These are phyloP conservation scores for Saturnispora gosingensis DNA, from an alignment of 805 yeast species.

Conservation along the genomic window DNA sequence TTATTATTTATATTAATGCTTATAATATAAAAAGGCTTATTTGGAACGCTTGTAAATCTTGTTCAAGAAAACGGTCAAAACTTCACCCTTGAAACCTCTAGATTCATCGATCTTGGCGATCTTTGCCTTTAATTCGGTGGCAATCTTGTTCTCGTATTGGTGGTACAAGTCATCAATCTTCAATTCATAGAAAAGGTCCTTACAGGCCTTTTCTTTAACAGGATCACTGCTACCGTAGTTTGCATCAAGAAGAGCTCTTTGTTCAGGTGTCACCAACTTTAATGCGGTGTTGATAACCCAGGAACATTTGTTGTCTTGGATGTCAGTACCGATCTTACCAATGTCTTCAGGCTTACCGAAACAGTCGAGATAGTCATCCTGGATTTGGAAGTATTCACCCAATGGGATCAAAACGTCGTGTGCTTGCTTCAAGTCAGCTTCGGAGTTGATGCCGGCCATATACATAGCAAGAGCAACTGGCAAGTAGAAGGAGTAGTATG, in stretches of 20 bases:
- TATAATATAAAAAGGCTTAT: slow-evolving; percentile 27
- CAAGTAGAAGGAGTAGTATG: slow-evolving; percentile 91
- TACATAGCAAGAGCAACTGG: slow-evolving; percentile 97
- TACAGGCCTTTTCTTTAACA: slow-evolving; percentile 57
- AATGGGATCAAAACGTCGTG: slow-evolving; percentile 80
- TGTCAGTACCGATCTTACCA: slow-evolving; percentile 98
- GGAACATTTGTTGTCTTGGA: slow-evolving; percentile 95
- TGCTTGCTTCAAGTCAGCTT: slow-evolving; percentile 77
- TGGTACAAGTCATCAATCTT: slow-evolving; percentile 61
- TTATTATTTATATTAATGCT: neutral
- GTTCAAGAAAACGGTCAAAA: slow-evolving; percentile 72
- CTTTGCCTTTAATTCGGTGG: slow-evolving; percentile 48
- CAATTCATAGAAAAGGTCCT: slow-evolving; percentile 64
- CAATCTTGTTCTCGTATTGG: slow-evolving; percentile 76
- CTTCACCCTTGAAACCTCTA: slow-evolving; percentile 86
- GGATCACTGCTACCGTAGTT: slow-evolving; percentile 85
- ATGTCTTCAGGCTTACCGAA: slow-evolving; percentile 96
- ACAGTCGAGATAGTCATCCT: slow-evolving; percentile 94
- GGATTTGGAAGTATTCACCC: slow-evolving; percentile 98
- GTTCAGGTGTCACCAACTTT: slow-evolving; percentile 65
- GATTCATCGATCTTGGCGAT: slow-evolving; percentile 77
- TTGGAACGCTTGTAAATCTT: slow-evolving; percentile 93
- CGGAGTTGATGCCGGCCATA: slow-evolving; percentile 70
- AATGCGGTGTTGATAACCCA: slow-evolving; percentile 96
- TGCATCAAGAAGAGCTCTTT: slow-evolving; percentile 71